Base-by-base conservation (phyloP, 768 basidiomycete species). In the Serendipita indica region DNA sequence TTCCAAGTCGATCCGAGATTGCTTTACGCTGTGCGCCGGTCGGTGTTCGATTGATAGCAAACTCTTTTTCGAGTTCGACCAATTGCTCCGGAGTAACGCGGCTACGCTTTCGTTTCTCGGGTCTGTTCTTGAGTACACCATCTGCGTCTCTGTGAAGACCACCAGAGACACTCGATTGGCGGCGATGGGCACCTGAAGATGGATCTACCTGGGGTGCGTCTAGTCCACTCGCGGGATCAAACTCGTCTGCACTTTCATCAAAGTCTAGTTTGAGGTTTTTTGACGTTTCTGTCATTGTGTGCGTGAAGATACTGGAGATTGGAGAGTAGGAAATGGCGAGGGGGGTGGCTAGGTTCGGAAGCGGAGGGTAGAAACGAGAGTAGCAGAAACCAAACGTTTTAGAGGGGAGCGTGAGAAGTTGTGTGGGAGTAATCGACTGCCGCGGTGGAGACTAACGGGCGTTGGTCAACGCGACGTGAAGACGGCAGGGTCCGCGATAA, bases 1-100 rank as follows among this genome's bases (percentile, higher is more conserved):
- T 88, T 14, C 85, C 84, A 3, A 90, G 73, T 58, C 79, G 68
- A 25, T 81, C 77, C 60, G 83, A 80, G 57, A 90, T 86, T 64
- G 88, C 86, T 58, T 80, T 79, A 39, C 88, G 75, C 52, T 80
- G 76, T 10, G 77, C 75, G 1, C 83, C 82, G 2, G 83, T 83
- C 7, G 88, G 88, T 66, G 80, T 84, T 39, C 81, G 75, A 67
- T 89, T 85, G 54, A 70, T 65, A 12, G 78, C 69, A 66, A 89
- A 90, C 64, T 81, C 79, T 1, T 73, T 77, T 63, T 90, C 88
- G 33, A 90, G 72, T 58, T 84, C 81, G 2, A 77, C 74, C n/a
- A 89, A 78, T 65, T 90, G 88, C 57, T 84, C 84, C 33, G 83
- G 83, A 0, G 83, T 88, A 41, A 89, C 85, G 6, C 87, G 79